A percentile compares a stretch with the other conserved stretches of the same genome.
Conservation (phyloP, 2,329 filamentous ascomycete species). For the Cryphonectria radicalis region DNA sequence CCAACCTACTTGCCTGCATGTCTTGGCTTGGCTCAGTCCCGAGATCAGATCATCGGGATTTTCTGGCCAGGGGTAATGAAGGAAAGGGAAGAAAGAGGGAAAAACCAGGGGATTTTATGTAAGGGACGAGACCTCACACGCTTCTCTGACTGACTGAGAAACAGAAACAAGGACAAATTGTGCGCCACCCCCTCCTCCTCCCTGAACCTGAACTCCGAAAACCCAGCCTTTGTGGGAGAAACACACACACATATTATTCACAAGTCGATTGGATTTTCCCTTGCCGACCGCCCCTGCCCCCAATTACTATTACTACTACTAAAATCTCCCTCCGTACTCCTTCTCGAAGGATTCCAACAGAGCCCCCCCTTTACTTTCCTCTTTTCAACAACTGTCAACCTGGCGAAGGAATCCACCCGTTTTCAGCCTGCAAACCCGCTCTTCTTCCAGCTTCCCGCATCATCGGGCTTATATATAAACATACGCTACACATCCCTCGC, state of each 20-base stretch:
- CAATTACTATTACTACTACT: not conserved
- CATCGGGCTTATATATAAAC: not conserved
- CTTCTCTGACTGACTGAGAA: not conserved
- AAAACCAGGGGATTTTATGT: not conserved
- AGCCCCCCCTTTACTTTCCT: not conserved
- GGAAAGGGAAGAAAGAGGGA: not conserved
- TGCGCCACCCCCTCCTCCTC: not conserved
- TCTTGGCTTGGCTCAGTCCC: slow-evolving; percentile 10
- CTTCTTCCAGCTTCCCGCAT: not conserved
- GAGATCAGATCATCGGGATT: slow-evolving; percentile 10
- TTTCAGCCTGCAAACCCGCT: not conserved
- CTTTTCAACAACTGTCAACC: not conserved
- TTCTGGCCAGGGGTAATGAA: slow-evolving; percentile 1
- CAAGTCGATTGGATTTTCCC: not conserved
- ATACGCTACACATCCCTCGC: not conserved
- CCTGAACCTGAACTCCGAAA: not conserved
- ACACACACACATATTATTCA: not conserved
- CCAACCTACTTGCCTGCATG: not conserved
- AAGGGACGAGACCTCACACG: slow-evolving; percentile 6
- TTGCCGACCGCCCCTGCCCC: not conserved
- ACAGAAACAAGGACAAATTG: not conserved
- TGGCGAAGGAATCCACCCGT: not conserved
- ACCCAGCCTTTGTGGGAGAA: not conserved
- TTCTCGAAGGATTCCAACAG: not conserved
- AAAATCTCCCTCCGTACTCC: not conserved